Evolutionary conservation across 306 rosid species (phyloP), one percentile per base, ranked within the genome.

Genomic region (Oxytropis ochrocephala): DNA sequence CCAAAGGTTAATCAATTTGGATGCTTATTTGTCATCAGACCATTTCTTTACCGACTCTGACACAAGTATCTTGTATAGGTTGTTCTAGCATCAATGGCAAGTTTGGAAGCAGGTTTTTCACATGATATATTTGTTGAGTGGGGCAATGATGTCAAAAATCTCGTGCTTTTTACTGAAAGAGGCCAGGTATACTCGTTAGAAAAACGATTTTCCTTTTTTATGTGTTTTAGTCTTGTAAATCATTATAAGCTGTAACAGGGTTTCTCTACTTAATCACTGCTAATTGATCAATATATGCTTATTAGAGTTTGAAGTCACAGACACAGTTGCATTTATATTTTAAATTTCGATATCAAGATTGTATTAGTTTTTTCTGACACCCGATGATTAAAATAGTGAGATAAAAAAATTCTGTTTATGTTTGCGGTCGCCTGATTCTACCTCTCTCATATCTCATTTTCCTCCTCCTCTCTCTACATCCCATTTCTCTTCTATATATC

Each of bases 91-190:
- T 94, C 99, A 51, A 94, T 94, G 99, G 99, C 97, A 59, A 94
- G 99, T 83, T 84, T 94, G 86, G 99, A 94, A 83, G 96, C 96
- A 5, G 99, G 99, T 38, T 94, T 88, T 78, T 94, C 99, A 59
- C 99, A 91, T 54, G 99, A 94, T 83, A 87, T 94, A 78, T 94
- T 91, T 74, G 89, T 87, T 35, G 99, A 94, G 39, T 94, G 96
- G 99, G 97, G 89, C 11, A 80, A 78, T 30, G 99, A 91, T 73
- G 43, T 69, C 4, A 91, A 82, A 68, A 94, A 91, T 83, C 95
- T 88, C 33, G 85, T 94, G 67, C 92, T 94, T 72, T 94, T 88
- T 73, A 88, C 99, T 13, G 99, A 94, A 79, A 84, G 89, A 79
- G 99, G 95, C 79, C 96, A 94, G 97, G 98, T 94, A 88, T 70